Evolutionary conservation across 495 filamentous ascomycete genomes (phyloP).

Genomic region (Aspergillus bridgeri): DNA sequence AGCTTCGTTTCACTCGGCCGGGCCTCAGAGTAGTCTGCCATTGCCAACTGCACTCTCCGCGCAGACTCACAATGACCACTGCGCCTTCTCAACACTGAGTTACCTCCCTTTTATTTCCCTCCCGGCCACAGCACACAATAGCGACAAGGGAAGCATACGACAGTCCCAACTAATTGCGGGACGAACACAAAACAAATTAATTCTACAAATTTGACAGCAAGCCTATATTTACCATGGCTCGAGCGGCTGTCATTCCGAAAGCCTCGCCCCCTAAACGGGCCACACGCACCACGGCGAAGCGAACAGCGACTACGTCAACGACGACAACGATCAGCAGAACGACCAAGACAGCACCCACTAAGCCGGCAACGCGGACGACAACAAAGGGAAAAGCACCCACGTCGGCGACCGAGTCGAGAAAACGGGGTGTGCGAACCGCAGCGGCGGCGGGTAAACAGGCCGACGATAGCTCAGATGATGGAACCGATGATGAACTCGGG

Average conservation of each 20-base stretch:
- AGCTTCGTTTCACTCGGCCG: background rate
- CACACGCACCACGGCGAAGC: slow-evolving; percentile 26
- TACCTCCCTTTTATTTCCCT: background rate
- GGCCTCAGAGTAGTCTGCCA: background rate
- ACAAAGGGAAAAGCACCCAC: slow-evolving; percentile 15
- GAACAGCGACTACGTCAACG: slow-evolving; percentile 18
- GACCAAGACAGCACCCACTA: slow-evolving; percentile 7
- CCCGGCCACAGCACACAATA: background rate
- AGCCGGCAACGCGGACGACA: slow-evolving; percentile 19
- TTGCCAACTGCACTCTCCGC: background rate
- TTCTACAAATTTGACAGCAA: background rate
- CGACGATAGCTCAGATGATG: slow-evolving; percentile 27
- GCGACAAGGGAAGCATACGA: background rate
- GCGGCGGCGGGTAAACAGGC: slow-evolving; percentile 1
- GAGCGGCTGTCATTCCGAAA: slow-evolving; percentile 40
- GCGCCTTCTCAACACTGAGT: background rate
- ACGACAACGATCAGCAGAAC: slow-evolving; percentile 15
- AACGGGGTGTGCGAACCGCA: slow-evolving; percentile 6
- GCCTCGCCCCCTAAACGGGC: slow-evolving; percentile 33
- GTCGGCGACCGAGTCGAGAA: slow-evolving; percentile 13
- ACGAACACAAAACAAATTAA: background rate
- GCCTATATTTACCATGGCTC: slow-evolving; percentile 30
- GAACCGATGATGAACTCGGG: slow-evolving; percentile 42
- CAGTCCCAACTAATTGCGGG: background rate
- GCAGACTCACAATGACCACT: background rate